Evolutionary conservation across 2,329 filamentous ascomycete species (phyloP).

Genomic region (Teratosphaeria gauchensis): DNA sequence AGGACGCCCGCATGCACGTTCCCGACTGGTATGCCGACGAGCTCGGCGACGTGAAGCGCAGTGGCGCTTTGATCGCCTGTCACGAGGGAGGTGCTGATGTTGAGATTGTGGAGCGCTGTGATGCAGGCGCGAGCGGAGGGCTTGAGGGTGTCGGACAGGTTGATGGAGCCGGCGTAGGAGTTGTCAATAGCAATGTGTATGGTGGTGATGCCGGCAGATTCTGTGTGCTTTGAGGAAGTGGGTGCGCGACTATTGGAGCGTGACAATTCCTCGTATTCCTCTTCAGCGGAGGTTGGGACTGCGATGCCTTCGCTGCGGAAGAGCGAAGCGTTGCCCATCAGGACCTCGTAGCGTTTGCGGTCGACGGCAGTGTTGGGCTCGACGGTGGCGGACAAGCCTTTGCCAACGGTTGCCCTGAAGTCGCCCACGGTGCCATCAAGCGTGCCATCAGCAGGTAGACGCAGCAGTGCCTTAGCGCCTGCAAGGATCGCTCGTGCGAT

Average conservation of each 20-base stretch:
- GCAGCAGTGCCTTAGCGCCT: conserved; percentile 66
- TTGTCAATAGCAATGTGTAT: conserved; percentile 86
- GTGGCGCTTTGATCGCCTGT: conserved; percentile 85
- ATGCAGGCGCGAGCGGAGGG: conserved; percentile 73
- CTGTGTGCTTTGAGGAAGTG: conserved; percentile 14
- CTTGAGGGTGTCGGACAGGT: conserved; percentile 85
- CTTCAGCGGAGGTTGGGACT: conserved; percentile 44
- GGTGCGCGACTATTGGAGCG: conserved; percentile 26
- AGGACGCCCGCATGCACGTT: conserved; percentile 81
- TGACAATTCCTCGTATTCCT: conserved; percentile 42
- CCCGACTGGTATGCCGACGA: conserved; percentile 67
- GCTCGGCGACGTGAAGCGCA: conserved; percentile 69
- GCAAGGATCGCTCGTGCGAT: conserved; percentile 79
- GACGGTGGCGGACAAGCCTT: conserved; percentile 72
- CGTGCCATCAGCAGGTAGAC: conserved; percentile 58
- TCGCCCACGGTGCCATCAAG: conserved; percentile 78
- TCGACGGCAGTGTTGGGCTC: conserved; percentile 64
- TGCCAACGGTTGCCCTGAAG: conserved; percentile 74
- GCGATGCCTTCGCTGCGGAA: conserved; percentile 60
- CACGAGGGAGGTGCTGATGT: conserved; percentile 79
- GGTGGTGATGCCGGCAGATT: conserved; percentile 64
- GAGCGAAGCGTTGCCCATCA: conserved; percentile 74
- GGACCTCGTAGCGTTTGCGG: conserved; percentile 63
- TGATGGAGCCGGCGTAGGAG: conserved; percentile 69
- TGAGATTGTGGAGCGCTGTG: conserved; percentile 71